These are phyloP conservation scores for Talaromyces sp. DNA, from an alignment of 2,329 filamentous ascomycete species.

Conservation along the genomic window DNA sequence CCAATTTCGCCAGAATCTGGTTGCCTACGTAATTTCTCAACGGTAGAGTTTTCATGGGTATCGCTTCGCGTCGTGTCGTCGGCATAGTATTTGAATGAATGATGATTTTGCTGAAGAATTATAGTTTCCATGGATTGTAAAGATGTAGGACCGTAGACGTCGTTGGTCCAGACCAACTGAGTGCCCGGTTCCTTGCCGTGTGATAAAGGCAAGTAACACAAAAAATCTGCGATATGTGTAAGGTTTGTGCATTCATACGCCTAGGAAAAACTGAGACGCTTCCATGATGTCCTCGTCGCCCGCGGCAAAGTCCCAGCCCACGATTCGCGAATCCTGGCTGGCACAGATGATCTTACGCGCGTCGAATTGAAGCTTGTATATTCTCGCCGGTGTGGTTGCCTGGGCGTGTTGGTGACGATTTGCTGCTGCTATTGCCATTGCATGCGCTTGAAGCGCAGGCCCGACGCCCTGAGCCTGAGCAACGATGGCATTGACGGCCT, in stretches of 20 bases:
- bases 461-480: slow-evolving; percentile 7
- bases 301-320: slow-evolving; percentile 97
- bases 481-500: slow-evolving; percentile 6
- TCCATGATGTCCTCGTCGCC: slow-evolving; percentile 76
- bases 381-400: slow-evolving; percentile 51
- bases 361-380: slow-evolving; percentile 98
- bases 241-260: slow-evolving; percentile 27
- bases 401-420: slow-evolving; percentile 15
- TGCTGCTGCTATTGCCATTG: slow-evolving; percentile 7
- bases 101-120: not conserved
- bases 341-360: slow-evolving; percentile 90
- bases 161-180: not conserved
- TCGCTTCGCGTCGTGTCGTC: not conserved
- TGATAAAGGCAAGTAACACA: not conserved
- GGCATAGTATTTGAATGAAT: not conserved
- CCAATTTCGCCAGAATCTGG: not conserved
- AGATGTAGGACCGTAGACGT: not conserved
- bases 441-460: slow-evolving; percentile 3
- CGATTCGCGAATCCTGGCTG: slow-evolving; percentile 84
- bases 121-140: not conserved
- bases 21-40: not conserved
- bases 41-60: not conserved
- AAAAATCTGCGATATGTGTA: not conserved
- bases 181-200: not conserved
- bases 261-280: slow-evolving; percentile 71